Evolutionary conservation across 1,139 yeast species (phyloP).

Genomic region (Oligophagozyma castellii): DNA sequence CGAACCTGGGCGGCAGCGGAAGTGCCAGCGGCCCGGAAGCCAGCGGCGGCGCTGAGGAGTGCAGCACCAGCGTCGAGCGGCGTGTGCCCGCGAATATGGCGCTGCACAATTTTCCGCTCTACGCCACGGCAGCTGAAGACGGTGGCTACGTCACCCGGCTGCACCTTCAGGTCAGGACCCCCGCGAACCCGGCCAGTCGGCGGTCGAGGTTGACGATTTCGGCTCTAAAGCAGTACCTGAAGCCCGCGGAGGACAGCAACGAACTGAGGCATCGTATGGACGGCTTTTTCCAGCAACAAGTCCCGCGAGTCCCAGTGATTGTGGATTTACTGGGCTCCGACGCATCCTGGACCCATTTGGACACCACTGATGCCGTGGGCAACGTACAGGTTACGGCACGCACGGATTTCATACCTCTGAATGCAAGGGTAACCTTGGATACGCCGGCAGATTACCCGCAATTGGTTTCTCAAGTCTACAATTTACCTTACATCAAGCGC

Average conservation of each 20-base stretch:
- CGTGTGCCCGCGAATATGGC: no score
- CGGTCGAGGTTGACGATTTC: conserved; percentile 57
- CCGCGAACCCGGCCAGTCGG: conserved; percentile 49
- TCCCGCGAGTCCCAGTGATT: conserved; percentile 39
- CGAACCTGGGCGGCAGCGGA: no score
- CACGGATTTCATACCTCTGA: conserved; percentile 43
- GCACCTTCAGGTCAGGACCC: no score
- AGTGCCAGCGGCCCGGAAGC: no score
- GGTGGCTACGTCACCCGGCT: no score
- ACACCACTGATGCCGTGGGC: conserved; percentile 46
- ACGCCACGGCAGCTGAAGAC: no score
- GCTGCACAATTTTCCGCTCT: no score
- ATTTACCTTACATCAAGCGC: conserved; percentile 15
- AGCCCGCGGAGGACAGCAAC: conserved; percentile 28
- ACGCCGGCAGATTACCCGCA: conserved; percentile 7
- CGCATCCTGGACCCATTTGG: conserved; percentile 12
- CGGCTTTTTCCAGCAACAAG: conserved; percentile 44
- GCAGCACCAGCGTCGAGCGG: no score
- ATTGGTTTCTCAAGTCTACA: conserved; percentile 1
- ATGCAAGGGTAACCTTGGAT: conserved; percentile 24
- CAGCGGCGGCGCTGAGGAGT: no score
- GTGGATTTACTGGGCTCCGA: conserved; percentile 38
- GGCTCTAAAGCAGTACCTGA: conserved; percentile 57
- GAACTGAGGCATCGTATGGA: no score
- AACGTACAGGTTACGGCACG: conserved; percentile 37